Percentiles rank a stretch among this genome's conserved stretches.
phyloP scores from a whole-genome alignment of 1,139 yeast genomes.

The Blastobotrys arbuscula region DNA sequence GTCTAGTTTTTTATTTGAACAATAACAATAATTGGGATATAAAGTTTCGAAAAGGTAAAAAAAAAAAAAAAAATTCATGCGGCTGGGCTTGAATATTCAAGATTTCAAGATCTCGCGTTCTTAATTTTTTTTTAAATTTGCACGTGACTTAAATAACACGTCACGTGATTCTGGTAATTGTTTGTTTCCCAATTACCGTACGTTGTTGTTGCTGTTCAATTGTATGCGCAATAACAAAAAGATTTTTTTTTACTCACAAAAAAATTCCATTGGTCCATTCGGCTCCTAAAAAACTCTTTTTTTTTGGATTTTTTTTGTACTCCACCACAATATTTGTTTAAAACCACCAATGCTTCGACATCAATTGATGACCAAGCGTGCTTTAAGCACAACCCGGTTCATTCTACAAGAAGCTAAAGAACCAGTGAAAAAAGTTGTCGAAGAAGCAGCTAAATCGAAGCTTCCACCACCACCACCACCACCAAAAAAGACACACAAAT shows the following conservation, averaged over 20 bases:
- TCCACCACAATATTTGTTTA: neutral
- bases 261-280: no score
- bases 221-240: no score
- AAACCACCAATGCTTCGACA: conserved; percentile 4
- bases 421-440: neutral
- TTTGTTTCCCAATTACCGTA: neutral
- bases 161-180: neutral
- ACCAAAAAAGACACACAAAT: conserved; percentile 26
- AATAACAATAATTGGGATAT: neutral
- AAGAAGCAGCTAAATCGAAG: conserved; percentile 2
- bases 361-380: conserved; percentile 1
- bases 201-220: neutral
- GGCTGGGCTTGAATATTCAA: neutral
- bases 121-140: no score
- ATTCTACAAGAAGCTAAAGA: neutral
- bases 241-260: no score
- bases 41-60: neutral
- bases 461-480: neutral
- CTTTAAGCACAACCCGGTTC: neutral
- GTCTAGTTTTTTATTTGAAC: neutral
- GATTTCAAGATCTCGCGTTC: neutral
- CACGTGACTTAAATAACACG: neutral
- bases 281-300: no score
- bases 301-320: neutral
- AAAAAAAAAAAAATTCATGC: neutral